Evolutionary conservation across 306 rosid species (phyloP).

Genomic region (Vachellia pachyceras): DNA sequence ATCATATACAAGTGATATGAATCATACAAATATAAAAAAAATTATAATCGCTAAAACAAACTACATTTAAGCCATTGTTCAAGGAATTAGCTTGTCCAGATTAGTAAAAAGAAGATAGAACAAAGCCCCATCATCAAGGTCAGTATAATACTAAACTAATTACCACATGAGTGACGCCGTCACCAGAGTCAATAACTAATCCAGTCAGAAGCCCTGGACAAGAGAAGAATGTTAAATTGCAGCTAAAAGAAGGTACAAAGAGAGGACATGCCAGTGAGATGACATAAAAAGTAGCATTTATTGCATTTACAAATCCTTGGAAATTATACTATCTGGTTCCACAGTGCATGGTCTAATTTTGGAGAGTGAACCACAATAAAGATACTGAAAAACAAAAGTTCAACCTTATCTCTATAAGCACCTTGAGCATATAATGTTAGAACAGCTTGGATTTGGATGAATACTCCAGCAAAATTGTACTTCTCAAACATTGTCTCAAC

Average conservation of each 20-base stretch:
- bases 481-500: constrained; percentile 98
- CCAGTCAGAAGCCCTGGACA: constrained; percentile 95
- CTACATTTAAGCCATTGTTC: constrained; percentile 5
- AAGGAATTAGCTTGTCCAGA: constrained; percentile 17
- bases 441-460: constrained; percentile 97
- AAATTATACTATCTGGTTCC: constrained; percentile 20
- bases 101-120: constrained; percentile 23
- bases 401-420: constrained; percentile 93
- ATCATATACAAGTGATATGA: constrained; percentile 21
- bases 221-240: constrained; percentile 38
- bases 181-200: constrained; percentile 95
- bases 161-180: constrained; percentile 99
- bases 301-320: constrained; percentile 19
- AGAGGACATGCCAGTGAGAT: constrained; percentile 14
- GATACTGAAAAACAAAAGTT: constrained; percentile 46
- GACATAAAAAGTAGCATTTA: background rate
- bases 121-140: constrained; percentile 8
- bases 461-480: constrained; percentile 93
- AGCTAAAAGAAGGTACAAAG: background rate
- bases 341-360: constrained; percentile 1
- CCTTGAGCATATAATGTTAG: constrained; percentile 99
- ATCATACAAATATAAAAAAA: constrained; percentile 12
- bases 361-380: constrained; percentile 11
- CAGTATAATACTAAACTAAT: constrained; percentile 39
- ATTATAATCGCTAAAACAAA: background rate